phyloP scores from a whole-genome alignment of 2,329 filamentous ascomycete species.

The Curvularia lunata region DNA sequence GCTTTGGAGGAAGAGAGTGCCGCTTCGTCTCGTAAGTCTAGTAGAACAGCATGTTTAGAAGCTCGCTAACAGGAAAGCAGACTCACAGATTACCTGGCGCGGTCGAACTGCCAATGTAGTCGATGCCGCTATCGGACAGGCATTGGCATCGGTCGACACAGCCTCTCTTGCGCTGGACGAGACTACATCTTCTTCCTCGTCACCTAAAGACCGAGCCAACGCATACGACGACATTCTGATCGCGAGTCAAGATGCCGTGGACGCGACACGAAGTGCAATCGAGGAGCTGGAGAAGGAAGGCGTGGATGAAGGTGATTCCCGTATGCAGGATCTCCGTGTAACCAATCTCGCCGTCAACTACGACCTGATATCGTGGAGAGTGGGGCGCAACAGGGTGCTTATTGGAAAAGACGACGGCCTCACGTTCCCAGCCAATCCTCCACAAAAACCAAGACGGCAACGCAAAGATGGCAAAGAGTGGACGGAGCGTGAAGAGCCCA shows the following conservation, averaged over 20 bases:
- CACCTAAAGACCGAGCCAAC: conserved; percentile 73
- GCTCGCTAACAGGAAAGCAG: conserved; percentile 34
- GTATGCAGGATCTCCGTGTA: conserved; percentile 92
- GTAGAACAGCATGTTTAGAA: neutral
- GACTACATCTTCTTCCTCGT: conserved; percentile 50
- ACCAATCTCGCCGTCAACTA: conserved; percentile 94
- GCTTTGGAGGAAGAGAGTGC: conserved; percentile 57
- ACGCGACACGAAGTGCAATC: conserved; percentile 90
- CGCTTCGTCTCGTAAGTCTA: conserved; percentile 56
- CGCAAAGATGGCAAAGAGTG: conserved; percentile 58
- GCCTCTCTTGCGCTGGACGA: conserved; percentile 60
- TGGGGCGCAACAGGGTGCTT: conserved; percentile 88
- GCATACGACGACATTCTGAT: conserved; percentile 92
- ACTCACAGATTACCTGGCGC: conserved; percentile 79
- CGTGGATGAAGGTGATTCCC: conserved; percentile 78
- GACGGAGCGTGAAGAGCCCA: conserved; percentile 66
- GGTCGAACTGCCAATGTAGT: conserved; percentile 85
- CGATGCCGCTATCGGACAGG: conserved; percentile 88
- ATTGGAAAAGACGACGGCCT: conserved; percentile 84
- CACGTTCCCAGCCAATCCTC: conserved; percentile 60
- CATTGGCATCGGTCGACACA: conserved; percentile 71
- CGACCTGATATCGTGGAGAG: conserved; percentile 90
- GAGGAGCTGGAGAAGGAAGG: conserved; percentile 87
- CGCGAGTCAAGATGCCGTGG: conserved; percentile 89
- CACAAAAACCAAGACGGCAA: conserved; percentile 58